Base-by-base conservation (phyloP, 2,329 filamentous ascomycete genomes). In the Xylariaceae sp. region DNA sequence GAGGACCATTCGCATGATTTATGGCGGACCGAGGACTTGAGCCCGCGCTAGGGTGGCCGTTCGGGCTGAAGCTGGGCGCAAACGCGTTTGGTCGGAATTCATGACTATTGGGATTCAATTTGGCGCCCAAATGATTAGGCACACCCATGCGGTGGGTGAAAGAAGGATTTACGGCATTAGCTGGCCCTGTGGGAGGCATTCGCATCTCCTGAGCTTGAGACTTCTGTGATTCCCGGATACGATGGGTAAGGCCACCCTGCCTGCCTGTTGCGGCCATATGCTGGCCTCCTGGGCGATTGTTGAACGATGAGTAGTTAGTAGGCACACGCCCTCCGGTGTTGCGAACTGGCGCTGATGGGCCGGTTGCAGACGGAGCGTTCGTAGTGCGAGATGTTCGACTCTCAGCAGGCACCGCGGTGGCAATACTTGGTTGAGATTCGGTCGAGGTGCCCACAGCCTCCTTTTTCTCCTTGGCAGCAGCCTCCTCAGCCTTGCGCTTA, bases 71-170 rank as follows among this genome's bases (percentile, higher is more conserved):
- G 1, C 88, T 82, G 40, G 85, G 83, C 0, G 93, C 92, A 60
- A 89, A 89, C 4, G 91, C 87, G 67, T 89, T 96, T 16, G 94
- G 95, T 63, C 89, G 87, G 76, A 97, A 98, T 68, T 96, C 92
- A 69, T 84, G 80, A 65, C 81, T 87, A 66, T 85, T 87, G 6
- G 86, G 86, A 61, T 88, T 88, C 65, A 88, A 70, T 72, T 86
- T 86, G 41, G 78, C 78, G 3, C 78, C 76, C 66, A 84, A 76
- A 48, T 83, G 83, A 39, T 75, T 75, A 11, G 79, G 76, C n/a
- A 81, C 72, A 45, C 77, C 82, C 41, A 82, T 75, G 41, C 86
- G 78, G 66, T 83, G 78, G 68, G 79, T 75, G 76, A 84, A 81
- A 62, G 80, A 68, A 14, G 79, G 67, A 67, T 88, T 78, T 60